Base-by-base conservation (phyloP, 257 asterid species). In the Gynochthodes officinalis region DNA sequence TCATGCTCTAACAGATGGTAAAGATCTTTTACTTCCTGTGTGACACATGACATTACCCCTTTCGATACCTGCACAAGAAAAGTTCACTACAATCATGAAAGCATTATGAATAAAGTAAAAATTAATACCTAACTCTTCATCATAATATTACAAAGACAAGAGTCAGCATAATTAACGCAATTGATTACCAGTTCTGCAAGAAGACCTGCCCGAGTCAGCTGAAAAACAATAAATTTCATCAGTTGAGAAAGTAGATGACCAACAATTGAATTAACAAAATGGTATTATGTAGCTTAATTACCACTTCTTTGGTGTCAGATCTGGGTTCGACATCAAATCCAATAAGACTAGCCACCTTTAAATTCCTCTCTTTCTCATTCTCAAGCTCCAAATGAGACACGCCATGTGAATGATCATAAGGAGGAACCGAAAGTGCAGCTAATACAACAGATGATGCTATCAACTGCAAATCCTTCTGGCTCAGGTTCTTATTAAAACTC, bases 401-500 rank as follows among this genome's bases (percentile, higher is more conserved):
- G 12, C 96, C 92, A 53, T 74, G 79, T 18, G 85, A 81, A 65
- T 83, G 83, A 73, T 86, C 92, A 77, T 89, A 91, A 50, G 96
- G 98, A 65, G 90, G 87, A 28, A 91, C 96, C 0, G 97, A 88
- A n/a, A 93, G 89, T 37, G 96, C 95, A 66, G 98, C 97, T 67
- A 91, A 78, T 76, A 91, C 96, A 78, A 86, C 96, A 6, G 92
- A 88, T 1, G 96, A 88, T 64, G 96, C 96, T 74, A 90, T 85
- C 77, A 90, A 77, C 84, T 89, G 96, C 82, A 93, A 76, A 80
- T 93, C 98, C 81, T 89, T 93, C 84, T 93, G 98, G 79, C 84
- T 89, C 32, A 93, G 85, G 79, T 93, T 85, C 86, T 89, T 93
- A 58, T 93, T 88, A 72, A 89, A 91, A 79, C 89, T 85, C 75